Percentiles rank a stretch among this genome's conserved stretches.
phyloP scores from a whole-genome alignment of 441 rosid genomes.

The Kokia cookei region DNA sequence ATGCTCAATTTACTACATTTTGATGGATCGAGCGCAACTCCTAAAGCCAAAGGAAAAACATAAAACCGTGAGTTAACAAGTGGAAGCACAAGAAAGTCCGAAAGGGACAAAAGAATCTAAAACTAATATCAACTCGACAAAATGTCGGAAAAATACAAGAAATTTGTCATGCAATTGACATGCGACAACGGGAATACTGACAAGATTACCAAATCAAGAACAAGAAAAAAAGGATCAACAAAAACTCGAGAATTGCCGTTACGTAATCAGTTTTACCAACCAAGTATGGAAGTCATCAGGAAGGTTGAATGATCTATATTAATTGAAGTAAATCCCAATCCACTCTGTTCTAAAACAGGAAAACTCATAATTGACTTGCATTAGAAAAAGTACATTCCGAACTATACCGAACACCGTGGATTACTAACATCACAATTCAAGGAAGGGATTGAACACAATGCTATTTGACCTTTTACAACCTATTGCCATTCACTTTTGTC shows the following conservation, averaged over 20 bases:
- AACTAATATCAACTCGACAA: background rate
- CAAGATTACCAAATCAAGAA: background rate
- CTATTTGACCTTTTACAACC: constrained; percentile 11
- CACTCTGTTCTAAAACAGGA: background rate
- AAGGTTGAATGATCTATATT: background rate
- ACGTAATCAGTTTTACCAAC: background rate
- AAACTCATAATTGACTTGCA: constrained; percentile 17
- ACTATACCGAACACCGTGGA: constrained; percentile 14
- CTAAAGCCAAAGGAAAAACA: constrained; percentile 23
- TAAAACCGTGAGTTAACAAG: background rate
- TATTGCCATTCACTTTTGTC: background rate
- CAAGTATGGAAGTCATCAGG: background rate
- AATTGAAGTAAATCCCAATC: background rate
- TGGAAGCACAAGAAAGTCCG: background rate
- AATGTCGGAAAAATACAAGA: background rate
- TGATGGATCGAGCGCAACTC: constrained; percentile 50
- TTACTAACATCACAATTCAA: background rate
- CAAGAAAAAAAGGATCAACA: background rate
- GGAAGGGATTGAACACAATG: constrained; percentile 3
- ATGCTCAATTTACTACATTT: constrained; percentile 68
- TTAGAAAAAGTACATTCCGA: constrained; percentile 16
- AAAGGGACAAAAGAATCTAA: background rate
- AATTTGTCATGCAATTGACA: background rate
- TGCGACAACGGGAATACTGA: background rate
- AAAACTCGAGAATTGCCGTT: background rate